phyloP scores from a whole-genome alignment of 2,329 filamentous ascomycete species.

The Fusarium sp. region DNA sequence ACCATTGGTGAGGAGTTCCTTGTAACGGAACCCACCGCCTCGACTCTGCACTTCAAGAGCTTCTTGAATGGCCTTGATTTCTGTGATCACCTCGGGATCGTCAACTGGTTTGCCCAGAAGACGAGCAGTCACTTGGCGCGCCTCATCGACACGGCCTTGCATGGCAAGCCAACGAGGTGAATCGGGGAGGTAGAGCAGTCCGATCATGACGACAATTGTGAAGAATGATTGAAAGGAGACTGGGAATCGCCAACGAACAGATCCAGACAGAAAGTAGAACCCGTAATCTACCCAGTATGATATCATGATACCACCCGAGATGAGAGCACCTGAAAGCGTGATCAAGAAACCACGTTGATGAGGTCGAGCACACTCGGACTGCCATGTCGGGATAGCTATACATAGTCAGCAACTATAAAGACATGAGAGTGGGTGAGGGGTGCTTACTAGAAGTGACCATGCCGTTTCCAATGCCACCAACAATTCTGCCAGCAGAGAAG shows the following conservation, averaged over 20 bases:
- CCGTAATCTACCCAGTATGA: conserved; percentile 50
- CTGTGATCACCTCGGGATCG: conserved; percentile 39
- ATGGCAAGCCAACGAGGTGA: conserved; percentile 53
- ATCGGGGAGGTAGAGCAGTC: conserved; percentile 54
- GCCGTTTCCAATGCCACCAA: conserved; percentile 56
- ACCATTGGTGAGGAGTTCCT: conserved; percentile 55
- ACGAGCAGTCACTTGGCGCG: conserved; percentile 43
- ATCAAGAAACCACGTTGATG: conserved; percentile 47
- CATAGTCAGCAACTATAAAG: too few relatives aligned
- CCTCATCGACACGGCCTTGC: conserved; percentile 55
- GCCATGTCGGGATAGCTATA: conserved; percentile 46
- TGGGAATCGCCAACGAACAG: conserved; percentile 55
- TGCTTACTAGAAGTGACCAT: conserved; percentile 57
- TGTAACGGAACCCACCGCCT: conserved; percentile 45
- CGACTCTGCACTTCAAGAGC: conserved; percentile 44
- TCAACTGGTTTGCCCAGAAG: conserved; percentile 40
- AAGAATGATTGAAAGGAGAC: conserved; percentile 56
- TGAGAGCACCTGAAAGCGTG: conserved; percentile 47
- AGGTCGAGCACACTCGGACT: conserved; percentile 53
- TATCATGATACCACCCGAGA: conserved; percentile 47
- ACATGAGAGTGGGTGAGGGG: too few relatives aligned
- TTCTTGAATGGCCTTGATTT: conserved; percentile 58
- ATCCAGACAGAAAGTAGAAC: conserved; percentile 46
- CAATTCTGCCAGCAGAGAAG: conserved; percentile 55
- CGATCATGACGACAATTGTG: conserved; percentile 45